Evolutionary conservation across 1,139 yeast species (phyloP).

Genomic region (Taiozyma sp.): DNA sequence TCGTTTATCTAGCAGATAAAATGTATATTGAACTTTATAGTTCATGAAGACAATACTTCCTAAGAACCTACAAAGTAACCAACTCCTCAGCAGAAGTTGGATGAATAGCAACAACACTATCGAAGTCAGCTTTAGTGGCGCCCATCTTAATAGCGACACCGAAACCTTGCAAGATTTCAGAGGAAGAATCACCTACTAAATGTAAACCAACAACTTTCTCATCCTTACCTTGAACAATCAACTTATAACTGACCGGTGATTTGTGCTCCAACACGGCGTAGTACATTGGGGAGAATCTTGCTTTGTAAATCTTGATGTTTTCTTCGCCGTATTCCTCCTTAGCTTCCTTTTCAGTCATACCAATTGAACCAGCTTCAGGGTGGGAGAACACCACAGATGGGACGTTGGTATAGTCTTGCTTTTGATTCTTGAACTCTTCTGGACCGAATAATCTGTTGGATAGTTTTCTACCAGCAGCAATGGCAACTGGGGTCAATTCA

Average conservation of each 20-base stretch:
- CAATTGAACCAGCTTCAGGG: slow-evolving; percentile 96
- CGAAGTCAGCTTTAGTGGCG: slow-evolving; percentile 94
- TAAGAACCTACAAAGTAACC: slow-evolving; percentile 56
- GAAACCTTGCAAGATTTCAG: slow-evolving; percentile 95
- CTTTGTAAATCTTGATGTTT: slow-evolving; percentile 72
- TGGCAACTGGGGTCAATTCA: slow-evolving; percentile 96
- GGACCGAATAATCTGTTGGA: slow-evolving; percentile 90
- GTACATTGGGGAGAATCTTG: slow-evolving; percentile 88
- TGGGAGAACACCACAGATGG: slow-evolving; percentile 95
- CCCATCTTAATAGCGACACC: slow-evolving; percentile 98
- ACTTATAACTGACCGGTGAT: slow-evolving; percentile 82
- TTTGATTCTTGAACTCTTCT: slow-evolving; percentile 52
- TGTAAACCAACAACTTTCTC: slow-evolving; percentile 97
- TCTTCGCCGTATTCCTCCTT: slow-evolving; percentile 72
- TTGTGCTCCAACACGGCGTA: slow-evolving; percentile 85
- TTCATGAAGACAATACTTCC: neutral
- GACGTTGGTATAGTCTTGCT: slow-evolving; percentile 77
- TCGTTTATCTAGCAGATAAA: too few species aligned
- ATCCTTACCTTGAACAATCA: slow-evolving; percentile 69
- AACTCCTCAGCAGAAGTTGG: slow-evolving; percentile 98
- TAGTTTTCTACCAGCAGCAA: slow-evolving; percentile 94
- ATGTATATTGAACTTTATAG: too few species aligned
- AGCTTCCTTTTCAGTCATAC: slow-evolving; percentile 77
- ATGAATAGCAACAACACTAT: slow-evolving; percentile 93
- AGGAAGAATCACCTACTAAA: slow-evolving; percentile 81